phyloP scores from a whole-genome alignment of 1,139 yeast genomes.

The Yamadazyma aaseri region DNA sequence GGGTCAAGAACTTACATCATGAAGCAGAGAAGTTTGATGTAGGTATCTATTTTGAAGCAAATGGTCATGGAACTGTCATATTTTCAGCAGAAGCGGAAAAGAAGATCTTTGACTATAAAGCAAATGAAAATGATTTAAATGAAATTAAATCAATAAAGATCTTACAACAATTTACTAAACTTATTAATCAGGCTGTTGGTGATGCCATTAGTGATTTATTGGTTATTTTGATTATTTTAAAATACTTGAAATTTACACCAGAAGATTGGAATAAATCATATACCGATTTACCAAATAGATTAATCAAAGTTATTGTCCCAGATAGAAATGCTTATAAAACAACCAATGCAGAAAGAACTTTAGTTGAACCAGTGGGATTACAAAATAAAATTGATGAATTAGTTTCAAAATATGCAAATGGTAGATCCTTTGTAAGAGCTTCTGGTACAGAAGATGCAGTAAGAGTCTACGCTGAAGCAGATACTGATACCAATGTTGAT shows the following conservation, averaged over 20 bases:
- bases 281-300: conserved; percentile 80
- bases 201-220: conserved; percentile 92
- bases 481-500: conserved; percentile 35
- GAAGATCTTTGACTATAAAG: conserved; percentile 25
- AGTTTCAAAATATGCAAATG: conserved; percentile 57
- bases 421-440: conserved; percentile 93
- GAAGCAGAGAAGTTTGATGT: conserved; percentile 81
- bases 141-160: conserved; percentile 47
- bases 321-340: conserved; percentile 81
- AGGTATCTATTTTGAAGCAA: conserved; percentile 96
- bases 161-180: conserved; percentile 56
- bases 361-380: conserved; percentile 74
- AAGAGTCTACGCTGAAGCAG: conserved; percentile 91
- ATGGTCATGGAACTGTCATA: conserved; percentile 97
- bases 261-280: conserved; percentile 75
- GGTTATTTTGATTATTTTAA: conserved; percentile 66
- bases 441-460: conserved; percentile 99
- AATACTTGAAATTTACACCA: conserved; percentile 56
- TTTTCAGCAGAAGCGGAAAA: conserved; percentile 62
- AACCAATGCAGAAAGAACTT: conserved; percentile 84
- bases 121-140: conserved; percentile 17
- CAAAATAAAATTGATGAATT: conserved; percentile 69
- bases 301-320: conserved; percentile 77
- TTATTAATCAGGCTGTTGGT: conserved; percentile 95
- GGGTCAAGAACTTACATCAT: conserved; percentile 94